A percentile compares a stretch with the other conserved stretches of the same genome.
Evolutionary conservation across 805 yeast species (phyloP).

Genomic region (Blastobotrys americana): DNA sequence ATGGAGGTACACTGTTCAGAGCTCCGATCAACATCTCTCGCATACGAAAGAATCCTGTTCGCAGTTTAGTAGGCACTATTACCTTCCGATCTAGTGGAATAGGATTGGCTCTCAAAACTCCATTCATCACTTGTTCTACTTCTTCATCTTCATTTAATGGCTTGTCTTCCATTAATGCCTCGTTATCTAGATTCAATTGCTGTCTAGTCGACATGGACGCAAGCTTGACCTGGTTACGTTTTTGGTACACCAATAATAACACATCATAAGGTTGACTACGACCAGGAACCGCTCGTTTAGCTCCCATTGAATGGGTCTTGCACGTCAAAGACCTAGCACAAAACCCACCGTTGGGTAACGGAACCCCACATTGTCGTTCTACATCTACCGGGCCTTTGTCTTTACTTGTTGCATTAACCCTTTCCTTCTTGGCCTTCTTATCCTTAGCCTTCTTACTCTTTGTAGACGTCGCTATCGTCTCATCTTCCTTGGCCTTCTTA

Average conservation of each 20-base stretch:
- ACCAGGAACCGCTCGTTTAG: constrained; percentile 83
- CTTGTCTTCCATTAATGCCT: constrained; percentile 23
- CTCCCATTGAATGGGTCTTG: constrained; percentile 92
- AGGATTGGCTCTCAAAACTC: constrained; percentile 71
- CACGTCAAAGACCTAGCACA: constrained; percentile 89
- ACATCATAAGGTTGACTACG: constrained; percentile 82
- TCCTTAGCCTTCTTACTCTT: constrained; percentile 10
- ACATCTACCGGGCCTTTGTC: constrained; percentile 79
- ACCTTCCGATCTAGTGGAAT: constrained; percentile 67
- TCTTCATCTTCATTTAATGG: constrained; percentile 81
- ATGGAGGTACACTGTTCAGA: constrained; percentile 44
- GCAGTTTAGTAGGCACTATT: constrained; percentile 58
- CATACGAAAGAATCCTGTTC: constrained; percentile 68
- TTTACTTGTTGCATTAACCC: constrained; percentile 34
- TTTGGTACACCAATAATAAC: constrained; percentile 77
- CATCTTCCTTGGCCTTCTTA: constrained; percentile 3
- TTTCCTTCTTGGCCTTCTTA: constrained; percentile 23
- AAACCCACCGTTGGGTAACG: constrained; percentile 75
- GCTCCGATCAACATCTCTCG: constrained; percentile 87
- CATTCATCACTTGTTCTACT: constrained; percentile 78
- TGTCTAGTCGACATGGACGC: constrained; percentile 41
- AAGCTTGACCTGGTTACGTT: constrained; percentile 77
- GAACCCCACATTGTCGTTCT: constrained; percentile 88
- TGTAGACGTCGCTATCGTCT: constrained; percentile 1
- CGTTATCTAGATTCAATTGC: constrained; percentile 29